Evolutionary conservation across 2,329 filamentous ascomycete species (phyloP).

Genomic region (Cercospora sp.): DNA sequence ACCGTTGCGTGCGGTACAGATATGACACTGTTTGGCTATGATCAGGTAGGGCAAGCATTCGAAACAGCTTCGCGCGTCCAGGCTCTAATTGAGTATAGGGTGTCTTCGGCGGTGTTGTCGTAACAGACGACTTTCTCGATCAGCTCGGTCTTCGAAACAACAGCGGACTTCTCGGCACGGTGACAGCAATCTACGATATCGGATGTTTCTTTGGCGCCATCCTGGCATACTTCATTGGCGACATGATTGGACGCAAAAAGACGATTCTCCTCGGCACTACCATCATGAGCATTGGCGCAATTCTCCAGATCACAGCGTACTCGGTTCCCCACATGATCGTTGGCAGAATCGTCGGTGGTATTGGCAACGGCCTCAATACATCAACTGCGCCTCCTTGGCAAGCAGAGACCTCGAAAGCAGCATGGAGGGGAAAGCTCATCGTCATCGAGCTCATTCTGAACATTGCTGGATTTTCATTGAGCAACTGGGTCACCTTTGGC

Average conservation of each 20-base stretch:
- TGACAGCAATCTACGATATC: conserved; percentile 60
- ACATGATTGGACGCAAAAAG: conserved; percentile 51
- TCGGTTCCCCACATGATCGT: conserved; percentile 52
- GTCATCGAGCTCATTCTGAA: conserved; percentile 48
- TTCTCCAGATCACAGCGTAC: conserved; percentile 51
- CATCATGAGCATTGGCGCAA: conserved; percentile 52
- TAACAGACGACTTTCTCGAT: conserved; percentile 26
- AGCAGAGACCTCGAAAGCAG: conserved; percentile 51
- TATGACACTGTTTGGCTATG: conserved; percentile 46
- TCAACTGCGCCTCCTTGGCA: conserved; percentile 51
- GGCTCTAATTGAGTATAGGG: conserved; percentile 37
- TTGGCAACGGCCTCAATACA: conserved; percentile 56
- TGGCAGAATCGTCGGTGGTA: conserved; percentile 49
- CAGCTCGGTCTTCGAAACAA: conserved; percentile 26
- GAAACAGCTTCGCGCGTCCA: background rate
- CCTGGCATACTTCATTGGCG: conserved; percentile 50
- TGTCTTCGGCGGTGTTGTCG: conserved; percentile 51
- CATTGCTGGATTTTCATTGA: conserved; percentile 52
- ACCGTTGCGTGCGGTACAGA: conserved; percentile 37
- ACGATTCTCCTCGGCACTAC: conserved; percentile 51
- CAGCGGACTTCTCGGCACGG: conserved; percentile 41
- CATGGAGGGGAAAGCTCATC: conserved; percentile 42
- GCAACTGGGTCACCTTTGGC: conserved; percentile 56
- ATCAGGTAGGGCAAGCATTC: conserved; percentile 17
- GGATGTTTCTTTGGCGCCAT: conserved; percentile 61